Evolutionary conservation across 106 monocot species (phyloP).

Genomic region (Dendrobium huoshanense): DNA sequence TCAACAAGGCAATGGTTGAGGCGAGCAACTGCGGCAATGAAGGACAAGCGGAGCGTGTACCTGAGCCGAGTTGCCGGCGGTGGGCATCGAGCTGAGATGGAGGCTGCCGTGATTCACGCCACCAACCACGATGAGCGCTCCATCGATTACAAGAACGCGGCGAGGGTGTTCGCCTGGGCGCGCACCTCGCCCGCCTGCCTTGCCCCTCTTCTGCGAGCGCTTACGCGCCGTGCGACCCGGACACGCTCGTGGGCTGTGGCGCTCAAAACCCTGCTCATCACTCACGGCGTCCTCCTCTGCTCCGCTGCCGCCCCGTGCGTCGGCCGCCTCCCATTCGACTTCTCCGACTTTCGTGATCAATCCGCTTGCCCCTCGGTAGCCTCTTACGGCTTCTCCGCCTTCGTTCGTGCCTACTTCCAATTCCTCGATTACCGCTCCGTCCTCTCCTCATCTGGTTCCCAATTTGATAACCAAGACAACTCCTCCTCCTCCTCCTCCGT

Average conservation of each 20-base stretch:
- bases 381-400: conserved; percentile 45
- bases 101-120: conserved; percentile 62
- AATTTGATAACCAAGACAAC: not conserved
- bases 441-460: conserved; percentile 8
- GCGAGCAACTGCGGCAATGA: conserved; percentile 33
- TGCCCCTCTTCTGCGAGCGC: conserved; percentile 36
- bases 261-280: conserved; percentile 66
- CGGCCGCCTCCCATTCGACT: conserved; percentile 70
- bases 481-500: not conserved
- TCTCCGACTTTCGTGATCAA: conserved; percentile 60
- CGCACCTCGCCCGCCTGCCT: conserved; percentile 39
- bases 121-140: conserved; percentile 72
- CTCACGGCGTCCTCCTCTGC: conserved; percentile 68
- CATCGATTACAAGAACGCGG: conserved; percentile 65
- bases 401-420: conserved; percentile 70
- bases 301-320: not conserved
- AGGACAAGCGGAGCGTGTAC: conserved; percentile 56
- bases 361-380: conserved; percentile 21
- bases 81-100: conserved; percentile 23
- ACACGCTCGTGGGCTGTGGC: conserved; percentile 79
- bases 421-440: conserved; percentile 65
- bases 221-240: conserved; percentile 43
- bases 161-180: conserved; percentile 59
- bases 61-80: conserved; percentile 12
- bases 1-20: conserved; percentile 51